These are phyloP conservation scores for Ceratocystis variospora DNA, from an alignment of 2,329 filamentous ascomycete genomes.

Conservation along the genomic window DNA sequence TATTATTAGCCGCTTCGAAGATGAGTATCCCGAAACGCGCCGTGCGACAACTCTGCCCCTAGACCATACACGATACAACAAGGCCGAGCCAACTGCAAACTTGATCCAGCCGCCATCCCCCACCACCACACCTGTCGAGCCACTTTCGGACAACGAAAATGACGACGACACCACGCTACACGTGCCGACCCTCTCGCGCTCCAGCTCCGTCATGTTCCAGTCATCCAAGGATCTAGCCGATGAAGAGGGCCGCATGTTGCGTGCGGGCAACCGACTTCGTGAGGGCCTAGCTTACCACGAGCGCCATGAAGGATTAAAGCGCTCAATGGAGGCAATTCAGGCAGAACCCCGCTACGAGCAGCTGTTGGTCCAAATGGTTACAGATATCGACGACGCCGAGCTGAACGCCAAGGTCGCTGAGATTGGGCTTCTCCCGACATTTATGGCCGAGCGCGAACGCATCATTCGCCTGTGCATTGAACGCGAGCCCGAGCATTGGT, in stretches of 20 bases:
- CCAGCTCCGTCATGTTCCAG: constrained; percentile 38
- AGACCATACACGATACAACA: constrained; percentile 8
- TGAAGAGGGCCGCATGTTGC: constrained; percentile 43
- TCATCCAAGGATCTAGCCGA: constrained; percentile 40
- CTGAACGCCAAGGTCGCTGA: constrained; percentile 39
- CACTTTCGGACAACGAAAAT: constrained; percentile 31
- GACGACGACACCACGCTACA: constrained; percentile 35
- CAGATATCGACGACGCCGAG: constrained; percentile 47
- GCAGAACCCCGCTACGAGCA: constrained; percentile 37
- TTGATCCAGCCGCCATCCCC: constrained; percentile 22
- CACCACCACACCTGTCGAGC: constrained; percentile 26
- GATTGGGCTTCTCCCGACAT: constrained; percentile 46
- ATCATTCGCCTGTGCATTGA: constrained; percentile 39
- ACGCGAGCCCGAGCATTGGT: constrained; percentile 53
- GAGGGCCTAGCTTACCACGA: constrained; percentile 39
- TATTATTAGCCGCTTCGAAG: constrained; percentile 91
- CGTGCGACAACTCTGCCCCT: neutral
- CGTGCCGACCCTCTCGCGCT: constrained; percentile 33
- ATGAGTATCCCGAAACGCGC: constrained; percentile 81
- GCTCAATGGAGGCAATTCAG: constrained; percentile 36
- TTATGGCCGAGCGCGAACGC: constrained; percentile 43
- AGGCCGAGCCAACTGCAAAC: constrained; percentile 11
- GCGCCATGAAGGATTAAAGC: constrained; percentile 37
- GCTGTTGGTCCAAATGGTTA: constrained; percentile 48
- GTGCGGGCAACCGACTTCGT: constrained; percentile 44